Evolutionary conservation across 148 eudicot genomes (phyloP).

Genomic region (Dianthus caryophyllus): DNA sequence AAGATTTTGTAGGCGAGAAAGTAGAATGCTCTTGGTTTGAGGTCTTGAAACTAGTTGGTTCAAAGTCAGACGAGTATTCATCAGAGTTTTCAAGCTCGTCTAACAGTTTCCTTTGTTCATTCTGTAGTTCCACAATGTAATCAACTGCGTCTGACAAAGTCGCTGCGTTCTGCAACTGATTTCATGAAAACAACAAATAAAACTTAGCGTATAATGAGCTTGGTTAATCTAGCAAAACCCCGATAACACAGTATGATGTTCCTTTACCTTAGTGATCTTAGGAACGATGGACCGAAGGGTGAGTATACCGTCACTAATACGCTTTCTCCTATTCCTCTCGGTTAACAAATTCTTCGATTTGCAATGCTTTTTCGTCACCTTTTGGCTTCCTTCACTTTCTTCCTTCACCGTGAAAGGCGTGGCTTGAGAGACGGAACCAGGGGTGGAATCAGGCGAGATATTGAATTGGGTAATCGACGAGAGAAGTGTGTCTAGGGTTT

Average conservation of each 20-base stretch:
- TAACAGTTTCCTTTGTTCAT: slow-evolving; percentile 29
- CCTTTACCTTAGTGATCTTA: slow-evolving; percentile 74
- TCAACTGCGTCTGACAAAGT: slow-evolving; percentile 70
- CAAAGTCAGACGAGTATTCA: slow-evolving; percentile 10
- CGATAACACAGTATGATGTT: background rate
- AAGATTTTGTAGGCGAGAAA: slow-evolving; percentile 11
- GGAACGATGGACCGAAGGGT: slow-evolving; percentile 68
- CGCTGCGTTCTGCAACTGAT: slow-evolving; percentile 65
- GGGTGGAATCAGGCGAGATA: slow-evolving; percentile 29
- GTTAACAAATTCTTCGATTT: slow-evolving; percentile 57
- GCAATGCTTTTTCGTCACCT: slow-evolving; percentile 22
- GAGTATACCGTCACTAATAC: slow-evolving; percentile 46
- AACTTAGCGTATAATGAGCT: background rate
- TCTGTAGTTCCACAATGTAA: slow-evolving; percentile 60
- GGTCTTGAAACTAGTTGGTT: background rate
- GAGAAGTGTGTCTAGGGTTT: slow-evolving; percentile 15
- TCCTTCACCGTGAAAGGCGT: slow-evolving; percentile 21
- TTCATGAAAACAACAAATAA: background rate
- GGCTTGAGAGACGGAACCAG: slow-evolving; percentile 30
- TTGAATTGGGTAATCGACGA: slow-evolving; percentile 18
- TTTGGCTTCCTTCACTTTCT: slow-evolving; percentile 14
- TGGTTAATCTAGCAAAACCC: background rate
- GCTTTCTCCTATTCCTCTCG: slow-evolving; percentile 55
- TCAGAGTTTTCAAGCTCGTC: slow-evolving; percentile 45
- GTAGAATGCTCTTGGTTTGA: slow-evolving; percentile 2